phyloP scores from a whole-genome alignment of 208 protist species.

The Crithidia thermophila region DNA sequence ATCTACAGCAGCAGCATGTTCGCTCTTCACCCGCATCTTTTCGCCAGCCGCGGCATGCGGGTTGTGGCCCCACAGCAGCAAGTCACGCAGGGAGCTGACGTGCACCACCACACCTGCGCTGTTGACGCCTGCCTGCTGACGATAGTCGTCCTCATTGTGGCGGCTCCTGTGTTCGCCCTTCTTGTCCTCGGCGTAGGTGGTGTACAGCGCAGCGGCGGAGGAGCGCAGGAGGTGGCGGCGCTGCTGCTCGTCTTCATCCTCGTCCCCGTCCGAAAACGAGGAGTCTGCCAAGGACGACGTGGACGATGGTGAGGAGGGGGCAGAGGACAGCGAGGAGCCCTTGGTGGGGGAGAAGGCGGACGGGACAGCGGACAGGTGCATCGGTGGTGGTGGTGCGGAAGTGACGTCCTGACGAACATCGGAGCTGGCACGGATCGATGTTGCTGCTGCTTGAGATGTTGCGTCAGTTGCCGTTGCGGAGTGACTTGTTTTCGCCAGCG shows the following conservation, averaged over 20 bases:
- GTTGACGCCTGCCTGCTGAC: neutral
- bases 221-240: constrained; percentile 18
- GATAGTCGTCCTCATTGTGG: neutral
- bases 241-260: constrained; percentile 12
- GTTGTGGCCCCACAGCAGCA: constrained; percentile 20
- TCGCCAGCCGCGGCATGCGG: neutral
- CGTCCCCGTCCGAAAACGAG: neutral
- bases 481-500: neutral
- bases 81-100: constrained; percentile 13
- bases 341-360: neutral
- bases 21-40: neutral
- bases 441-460: neutral
- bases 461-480: neutral
- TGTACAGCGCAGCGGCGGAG: constrained; percentile 15
- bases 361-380: neutral
- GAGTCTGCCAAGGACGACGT: neutral
- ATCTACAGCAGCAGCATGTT: neutral
- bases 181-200: too few relatives aligned
- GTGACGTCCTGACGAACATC: neutral
- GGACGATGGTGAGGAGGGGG: neutral
- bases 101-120: constrained; percentile 17
- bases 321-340: neutral
- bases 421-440: neutral
- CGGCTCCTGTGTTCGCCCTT: too few relatives aligned
- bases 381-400: neutral